Base-by-base conservation (phyloP, 371 early-diverging fungal genomes). In the Mortierella polycephala region DNA sequence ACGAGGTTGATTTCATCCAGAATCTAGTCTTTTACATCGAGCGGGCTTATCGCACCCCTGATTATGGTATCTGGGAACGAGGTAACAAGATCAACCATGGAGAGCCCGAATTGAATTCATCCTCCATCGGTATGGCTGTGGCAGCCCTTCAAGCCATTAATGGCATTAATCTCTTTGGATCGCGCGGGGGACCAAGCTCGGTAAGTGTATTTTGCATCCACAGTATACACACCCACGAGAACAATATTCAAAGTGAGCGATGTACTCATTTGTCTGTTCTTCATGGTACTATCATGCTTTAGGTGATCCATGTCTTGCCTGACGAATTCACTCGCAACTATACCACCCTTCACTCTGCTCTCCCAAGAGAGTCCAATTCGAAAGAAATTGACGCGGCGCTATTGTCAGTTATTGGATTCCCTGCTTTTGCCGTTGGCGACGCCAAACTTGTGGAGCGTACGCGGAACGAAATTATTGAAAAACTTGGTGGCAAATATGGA, bases 51-150 rank as follows among this genome's bases (percentile, higher is more conserved):
- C 79, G 83, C 57, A 95, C 95, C 0, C 95, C 95, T 5, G 96
- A 96, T 66, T 95, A 92, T 79, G 95, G 95, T 54, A 92, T 94
- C 60, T 95, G 96, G 96, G 96, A 96, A 74, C 85, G 96, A 49
- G 96, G 96, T 57, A 92, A 95, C 83, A 96, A 96, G 82, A 88
- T 90, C 57, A 96, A 96, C 75, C 94, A 95, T 76, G 96, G 95
- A 18, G 84, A 89, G 55, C 93, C 95, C 3, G 96, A 96, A 75
- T 69, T 96, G 60, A 96, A 96, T 69, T 92, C 93, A 1, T 94
- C 94, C 1, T 91, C 92, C n/a, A 94, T 96, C 57, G 96, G 96
- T 57, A 96, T 96, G 94, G 95, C 89, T 6, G 91, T 93, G 2
- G 95, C 95, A 13, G 96, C 96, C 0, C 84, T 96, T 57, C 90